phyloP scores from a whole-genome alignment of 2,329 filamentous ascomycete species.

The Epichloe amarillans region DNA sequence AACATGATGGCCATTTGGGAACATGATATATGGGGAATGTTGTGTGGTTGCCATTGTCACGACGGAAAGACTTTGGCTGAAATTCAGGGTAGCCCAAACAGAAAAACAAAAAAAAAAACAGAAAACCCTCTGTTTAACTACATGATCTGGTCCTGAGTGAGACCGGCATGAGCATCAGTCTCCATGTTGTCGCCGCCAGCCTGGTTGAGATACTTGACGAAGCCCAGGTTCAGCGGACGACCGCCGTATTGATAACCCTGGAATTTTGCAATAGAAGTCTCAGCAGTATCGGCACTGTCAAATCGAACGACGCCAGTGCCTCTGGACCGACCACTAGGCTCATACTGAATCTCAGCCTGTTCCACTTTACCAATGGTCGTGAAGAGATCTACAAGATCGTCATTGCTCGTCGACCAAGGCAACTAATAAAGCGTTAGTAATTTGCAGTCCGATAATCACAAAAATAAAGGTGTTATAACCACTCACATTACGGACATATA shows the following conservation, averaged over 20 bases:
- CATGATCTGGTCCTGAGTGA: constrained; percentile 99
- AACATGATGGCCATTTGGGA: background rate
- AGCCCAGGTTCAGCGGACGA: constrained; percentile 82
- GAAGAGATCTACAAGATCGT: constrained; percentile 92
- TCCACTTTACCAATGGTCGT: constrained; percentile 96
- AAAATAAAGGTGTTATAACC: background rate
- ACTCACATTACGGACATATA: constrained; percentile 95
- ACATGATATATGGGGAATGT: background rate
- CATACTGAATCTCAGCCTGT: constrained; percentile 98
- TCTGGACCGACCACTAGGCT: constrained; percentile 86
- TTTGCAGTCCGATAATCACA: too few relatives aligned
- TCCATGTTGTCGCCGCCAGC: constrained; percentile 66
- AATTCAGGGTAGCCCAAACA: background rate
- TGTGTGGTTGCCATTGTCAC: background rate
- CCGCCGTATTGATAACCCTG: constrained; percentile 95
- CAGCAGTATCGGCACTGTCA: constrained; percentile 67
- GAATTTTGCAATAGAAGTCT: constrained; percentile 93
- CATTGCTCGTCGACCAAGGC: constrained; percentile 97
- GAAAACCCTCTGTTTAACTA: constrained; percentile 24
- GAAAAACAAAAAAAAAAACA: background rate
- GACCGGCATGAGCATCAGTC: constrained; percentile 55
- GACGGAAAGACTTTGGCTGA: background rate
- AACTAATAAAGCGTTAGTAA: constrained; percentile 41
- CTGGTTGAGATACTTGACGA: constrained; percentile 78
- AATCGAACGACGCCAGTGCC: constrained; percentile 97